These are phyloP conservation scores for Chytriomyces sp. DNA, from an alignment of 192 early-diverging fungal species.

Conservation along the genomic window DNA sequence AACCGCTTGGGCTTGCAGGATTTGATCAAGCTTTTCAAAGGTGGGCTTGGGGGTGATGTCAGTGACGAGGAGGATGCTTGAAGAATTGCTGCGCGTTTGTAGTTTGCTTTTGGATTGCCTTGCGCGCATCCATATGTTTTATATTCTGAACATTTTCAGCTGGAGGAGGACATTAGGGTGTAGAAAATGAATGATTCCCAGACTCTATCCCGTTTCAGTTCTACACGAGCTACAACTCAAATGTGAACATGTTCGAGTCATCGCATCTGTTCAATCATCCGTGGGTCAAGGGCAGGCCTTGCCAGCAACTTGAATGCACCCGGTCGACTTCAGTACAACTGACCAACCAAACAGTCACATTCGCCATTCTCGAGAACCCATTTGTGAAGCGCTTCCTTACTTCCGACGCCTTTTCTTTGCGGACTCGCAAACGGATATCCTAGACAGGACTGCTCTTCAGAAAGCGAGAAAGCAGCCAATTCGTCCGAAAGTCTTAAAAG, in stretches of 20 bases:
- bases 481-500: no score
- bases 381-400: no score
- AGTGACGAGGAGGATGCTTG: constrained; percentile 20
- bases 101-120: background rate
- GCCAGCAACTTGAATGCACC: no score
- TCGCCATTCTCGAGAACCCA: no score
- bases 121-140: background rate
- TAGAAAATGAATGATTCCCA: background rate
- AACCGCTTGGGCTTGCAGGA: constrained; percentile 35
- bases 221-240: constrained; percentile 40
- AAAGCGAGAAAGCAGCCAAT: no score
- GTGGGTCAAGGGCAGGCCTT: background rate
- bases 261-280: constrained; percentile 72
- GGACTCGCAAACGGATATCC: no score
- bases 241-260: constrained; percentile 85
- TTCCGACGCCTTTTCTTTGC: no score
- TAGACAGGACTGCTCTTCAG: no score
- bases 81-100: background rate
- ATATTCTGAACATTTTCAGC: background rate
- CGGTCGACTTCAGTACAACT: no score
- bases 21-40: constrained; percentile 39
- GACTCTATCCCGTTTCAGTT: no score
- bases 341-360: no score
- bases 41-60: constrained; percentile 3
- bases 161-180: background rate